These are phyloP conservation scores for Orbilia quercus DNA, from an alignment of 2,329 filamentous ascomycete genomes.

Conservation along the genomic window DNA sequence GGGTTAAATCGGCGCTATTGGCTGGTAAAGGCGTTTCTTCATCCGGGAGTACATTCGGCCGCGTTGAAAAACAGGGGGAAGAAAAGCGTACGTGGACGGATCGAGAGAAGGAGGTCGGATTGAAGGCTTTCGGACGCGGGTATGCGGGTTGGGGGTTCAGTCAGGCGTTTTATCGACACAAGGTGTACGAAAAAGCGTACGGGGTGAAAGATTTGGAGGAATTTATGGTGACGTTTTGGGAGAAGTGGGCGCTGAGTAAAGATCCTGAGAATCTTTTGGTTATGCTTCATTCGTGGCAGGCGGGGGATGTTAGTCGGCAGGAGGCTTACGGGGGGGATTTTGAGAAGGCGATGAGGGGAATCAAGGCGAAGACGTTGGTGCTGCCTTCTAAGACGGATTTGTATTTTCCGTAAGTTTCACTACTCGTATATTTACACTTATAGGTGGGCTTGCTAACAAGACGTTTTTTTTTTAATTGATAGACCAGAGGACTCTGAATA, in stretches of 20 bases:
- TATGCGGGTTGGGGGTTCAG: slow-evolving; percentile 87
- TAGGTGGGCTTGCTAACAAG: background rate
- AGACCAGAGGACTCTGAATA: slow-evolving; percentile 80
- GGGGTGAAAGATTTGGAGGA: slow-evolving; percentile 77
- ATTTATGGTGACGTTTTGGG: slow-evolving; percentile 81
- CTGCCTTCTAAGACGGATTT: slow-evolving; percentile 79
- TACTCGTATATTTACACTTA: background rate
- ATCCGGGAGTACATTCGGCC: slow-evolving; percentile 64
- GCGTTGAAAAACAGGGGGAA: slow-evolving; percentile 62
- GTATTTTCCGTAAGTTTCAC: slow-evolving; percentile 72
- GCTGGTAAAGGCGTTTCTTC: slow-evolving; percentile 65
- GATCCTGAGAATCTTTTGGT: slow-evolving; percentile 79
- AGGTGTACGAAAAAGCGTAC: slow-evolving; percentile 66
- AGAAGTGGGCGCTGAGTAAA: slow-evolving; percentile 77
- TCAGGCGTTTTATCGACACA: slow-evolving; percentile 80
- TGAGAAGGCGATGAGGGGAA: slow-evolving; percentile 73
- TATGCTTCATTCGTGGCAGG: slow-evolving; percentile 84
- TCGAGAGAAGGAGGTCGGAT: slow-evolving; percentile 68
- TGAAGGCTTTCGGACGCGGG: slow-evolving; percentile 78
- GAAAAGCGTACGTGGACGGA: slow-evolving; percentile 67
- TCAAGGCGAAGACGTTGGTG: slow-evolving; percentile 78
- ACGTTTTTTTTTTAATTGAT: background rate
- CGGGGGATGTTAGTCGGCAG: slow-evolving; percentile 76
- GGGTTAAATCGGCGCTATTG: slow-evolving; percentile 72
- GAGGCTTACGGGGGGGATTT: slow-evolving; percentile 76